A percentile compares a stretch with the other conserved stretches of the same genome.
Evolutionary conservation across 1,284 basidiomycete species (phyloP).

Genomic region (Athelia sp.): DNA sequence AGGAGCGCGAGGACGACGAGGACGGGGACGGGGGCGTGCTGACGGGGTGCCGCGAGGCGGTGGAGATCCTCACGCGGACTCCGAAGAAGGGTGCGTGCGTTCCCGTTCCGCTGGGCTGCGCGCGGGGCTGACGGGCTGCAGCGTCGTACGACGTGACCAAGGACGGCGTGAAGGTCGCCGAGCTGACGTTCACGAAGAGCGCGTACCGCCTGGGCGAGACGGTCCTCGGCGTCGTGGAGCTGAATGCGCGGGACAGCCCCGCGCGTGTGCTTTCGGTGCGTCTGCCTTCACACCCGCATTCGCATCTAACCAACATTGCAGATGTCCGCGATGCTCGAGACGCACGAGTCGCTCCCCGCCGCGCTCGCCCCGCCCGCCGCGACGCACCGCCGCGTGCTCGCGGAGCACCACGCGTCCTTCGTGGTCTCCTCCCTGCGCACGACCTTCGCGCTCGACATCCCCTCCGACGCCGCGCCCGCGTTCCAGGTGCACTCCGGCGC

Average conservation of each 20-base stretch:
- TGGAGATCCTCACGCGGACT: slow-evolving; percentile 86
- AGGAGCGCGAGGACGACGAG: slow-evolving; percentile 29
- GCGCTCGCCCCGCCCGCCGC: slow-evolving; percentile 37
- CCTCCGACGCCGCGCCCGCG: slow-evolving; percentile 81
- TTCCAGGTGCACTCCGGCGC: slow-evolving; percentile 55
- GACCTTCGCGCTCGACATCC: slow-evolving; percentile 85
- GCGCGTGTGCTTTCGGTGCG: slow-evolving; percentile 72
- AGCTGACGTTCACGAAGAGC: slow-evolving; percentile 86
- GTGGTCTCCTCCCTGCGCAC: slow-evolving; percentile 67
- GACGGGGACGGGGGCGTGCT: slow-evolving; percentile 36
- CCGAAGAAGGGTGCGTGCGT: slow-evolving; percentile 72
- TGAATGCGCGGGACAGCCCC: slow-evolving; percentile 62
- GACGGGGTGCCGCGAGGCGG: slow-evolving; percentile 80
- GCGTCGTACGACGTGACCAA: slow-evolving; percentile 93
- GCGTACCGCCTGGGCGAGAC: slow-evolving; percentile 89
- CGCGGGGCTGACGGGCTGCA: slow-evolving; percentile 23
- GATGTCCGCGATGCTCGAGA: slow-evolving; percentile 82
- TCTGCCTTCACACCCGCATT: slow-evolving; percentile 4
- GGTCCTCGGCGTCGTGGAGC: slow-evolving; percentile 79
- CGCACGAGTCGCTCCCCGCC: slow-evolving; percentile 76
- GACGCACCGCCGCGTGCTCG: slow-evolving; percentile 65
- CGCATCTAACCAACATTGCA: slow-evolving; percentile 25
- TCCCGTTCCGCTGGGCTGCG: neutral
- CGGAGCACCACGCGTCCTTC: slow-evolving; percentile 77
- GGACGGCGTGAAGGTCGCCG: slow-evolving; percentile 82